These are phyloP conservation scores for Agaricus subrufescens DNA, from an alignment of 768 basidiomycete genomes.

Conservation along the genomic window DNA sequence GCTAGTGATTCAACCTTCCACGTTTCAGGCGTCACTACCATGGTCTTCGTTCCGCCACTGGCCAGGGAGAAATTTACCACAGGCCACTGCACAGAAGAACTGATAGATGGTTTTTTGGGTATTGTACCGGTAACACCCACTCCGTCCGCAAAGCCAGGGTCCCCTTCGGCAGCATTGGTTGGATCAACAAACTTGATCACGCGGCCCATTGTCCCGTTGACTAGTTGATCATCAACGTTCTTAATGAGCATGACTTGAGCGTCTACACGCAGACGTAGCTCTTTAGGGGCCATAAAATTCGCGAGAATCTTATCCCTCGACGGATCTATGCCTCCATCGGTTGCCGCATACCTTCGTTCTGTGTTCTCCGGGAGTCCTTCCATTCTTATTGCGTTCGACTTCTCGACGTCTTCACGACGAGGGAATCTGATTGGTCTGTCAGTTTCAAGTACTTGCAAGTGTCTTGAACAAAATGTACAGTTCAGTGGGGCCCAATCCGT, in stretches of 20 bases:
- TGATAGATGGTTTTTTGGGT: slow-evolving; percentile 19
- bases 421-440: slow-evolving; percentile 61
- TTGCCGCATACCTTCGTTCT: slow-evolving; percentile 46
- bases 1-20: slow-evolving; percentile 90
- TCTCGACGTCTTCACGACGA: slow-evolving; percentile 86
- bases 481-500: slow-evolving; percentile 87
- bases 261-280: slow-evolving; percentile 66
- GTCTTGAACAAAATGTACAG: slow-evolving; percentile 46
- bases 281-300: slow-evolving; percentile 86
- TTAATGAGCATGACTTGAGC: slow-evolving; percentile 97
- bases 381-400: slow-evolving; percentile 73
- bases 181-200: slow-evolving; percentile 71
- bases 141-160: slow-evolving; percentile 18
- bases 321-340: slow-evolving; percentile 59
- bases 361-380: slow-evolving; percentile 45
- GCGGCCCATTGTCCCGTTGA: slow-evolving; percentile 92
- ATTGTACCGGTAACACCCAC: slow-evolving; percentile 21
- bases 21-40: slow-evolving; percentile 61
- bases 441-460: not conserved
- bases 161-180: slow-evolving; percentile 30
- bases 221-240: slow-evolving; percentile 85
- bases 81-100: slow-evolving; percentile 39
- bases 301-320: slow-evolving; percentile 72
- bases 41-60: slow-evolving; percentile 45
- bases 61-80: slow-evolving; percentile 75